Evolutionary conservation across 73 alveolate species (phyloP).

Genomic region (Diophrys appendiculata): DNA sequence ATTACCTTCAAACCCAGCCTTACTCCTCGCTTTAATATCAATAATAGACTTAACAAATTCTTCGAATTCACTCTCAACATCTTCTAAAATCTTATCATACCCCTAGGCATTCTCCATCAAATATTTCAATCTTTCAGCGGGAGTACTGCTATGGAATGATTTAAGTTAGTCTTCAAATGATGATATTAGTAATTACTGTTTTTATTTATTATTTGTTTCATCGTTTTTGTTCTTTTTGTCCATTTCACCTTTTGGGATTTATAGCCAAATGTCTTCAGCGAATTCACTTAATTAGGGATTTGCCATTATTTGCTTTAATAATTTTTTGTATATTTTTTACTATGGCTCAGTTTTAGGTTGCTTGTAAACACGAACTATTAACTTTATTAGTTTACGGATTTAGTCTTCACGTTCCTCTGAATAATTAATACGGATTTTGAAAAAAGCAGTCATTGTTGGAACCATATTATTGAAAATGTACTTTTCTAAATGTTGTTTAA

Average conservation of each 20-base stretch:
- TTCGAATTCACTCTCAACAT: slow-evolving; percentile 45
- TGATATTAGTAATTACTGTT: too few relatives aligned
- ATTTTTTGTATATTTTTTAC: too few relatives aligned
- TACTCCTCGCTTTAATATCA: slow-evolving; percentile 34
- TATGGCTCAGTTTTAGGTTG: neutral
- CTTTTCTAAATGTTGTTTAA: neutral
- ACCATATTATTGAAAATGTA: too few relatives aligned
- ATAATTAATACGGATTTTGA: too few relatives aligned
- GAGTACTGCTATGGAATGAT: too few relatives aligned
- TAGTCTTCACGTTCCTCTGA: too few relatives aligned
- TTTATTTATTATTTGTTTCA: too few relatives aligned
- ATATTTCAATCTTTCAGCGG: neutral
- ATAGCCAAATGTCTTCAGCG: neutral
- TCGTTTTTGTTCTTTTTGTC: neutral
- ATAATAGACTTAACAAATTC: slow-evolving; percentile 25
- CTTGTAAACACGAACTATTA: too few relatives aligned
- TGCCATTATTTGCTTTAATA: neutral
- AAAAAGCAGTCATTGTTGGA: too few relatives aligned
- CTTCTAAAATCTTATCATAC: neutral
- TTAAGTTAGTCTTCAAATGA: too few relatives aligned
- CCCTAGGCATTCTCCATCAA: neutral
- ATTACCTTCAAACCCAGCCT: slow-evolving; percentile 52
- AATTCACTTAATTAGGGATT: neutral
- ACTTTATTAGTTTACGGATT: too few relatives aligned
- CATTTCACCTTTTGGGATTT: neutral